phyloP scores from a whole-genome alignment of 1,284 basidiomycete species.

The Pyrrhoderma noxium region DNA sequence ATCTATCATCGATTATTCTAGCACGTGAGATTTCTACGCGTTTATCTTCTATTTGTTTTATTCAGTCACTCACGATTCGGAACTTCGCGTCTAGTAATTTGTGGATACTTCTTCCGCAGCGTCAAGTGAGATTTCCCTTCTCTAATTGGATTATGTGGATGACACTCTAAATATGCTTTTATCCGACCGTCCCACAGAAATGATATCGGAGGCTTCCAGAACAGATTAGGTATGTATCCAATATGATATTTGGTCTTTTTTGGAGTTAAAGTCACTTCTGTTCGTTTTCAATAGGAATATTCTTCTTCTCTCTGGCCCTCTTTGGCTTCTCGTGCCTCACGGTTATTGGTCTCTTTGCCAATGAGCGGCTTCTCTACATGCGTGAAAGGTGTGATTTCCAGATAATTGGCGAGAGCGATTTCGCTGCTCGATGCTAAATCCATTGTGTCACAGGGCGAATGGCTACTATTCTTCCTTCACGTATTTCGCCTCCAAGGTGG shows the following conservation, averaged over 20 bases:
- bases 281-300: conserved; percentile 59
- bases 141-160: conserved; percentile 12
- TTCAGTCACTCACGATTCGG: conserved; percentile 9
- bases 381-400: conserved; percentile 67
- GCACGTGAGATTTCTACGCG: conserved; percentile 51
- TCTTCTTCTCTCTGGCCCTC: conserved; percentile 92
- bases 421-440: neutral
- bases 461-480: conserved; percentile 95
- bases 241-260: conserved; percentile 1
- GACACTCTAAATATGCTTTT: conserved; percentile 17
- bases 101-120: conserved; percentile 75
- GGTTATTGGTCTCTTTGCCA: conserved; percentile 86
- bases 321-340: conserved; percentile 96
- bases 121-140: conserved; percentile 48
- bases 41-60: conserved; percentile 8
- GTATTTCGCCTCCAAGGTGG: conserved; percentile 89
- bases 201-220: conserved; percentile 94
- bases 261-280: conserved; percentile 5
- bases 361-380: conserved; percentile 93
- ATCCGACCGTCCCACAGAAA: conserved; percentile 41
- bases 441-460: conserved; percentile 59
- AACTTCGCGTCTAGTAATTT: conserved; percentile 48
- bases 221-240: conserved; percentile 53
- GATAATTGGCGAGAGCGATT: neutral
- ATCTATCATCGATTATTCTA: conserved; percentile 74